Conservation (phyloP, 495 filamentous ascomycete species). For the Aspergillus nidulans region DNA sequence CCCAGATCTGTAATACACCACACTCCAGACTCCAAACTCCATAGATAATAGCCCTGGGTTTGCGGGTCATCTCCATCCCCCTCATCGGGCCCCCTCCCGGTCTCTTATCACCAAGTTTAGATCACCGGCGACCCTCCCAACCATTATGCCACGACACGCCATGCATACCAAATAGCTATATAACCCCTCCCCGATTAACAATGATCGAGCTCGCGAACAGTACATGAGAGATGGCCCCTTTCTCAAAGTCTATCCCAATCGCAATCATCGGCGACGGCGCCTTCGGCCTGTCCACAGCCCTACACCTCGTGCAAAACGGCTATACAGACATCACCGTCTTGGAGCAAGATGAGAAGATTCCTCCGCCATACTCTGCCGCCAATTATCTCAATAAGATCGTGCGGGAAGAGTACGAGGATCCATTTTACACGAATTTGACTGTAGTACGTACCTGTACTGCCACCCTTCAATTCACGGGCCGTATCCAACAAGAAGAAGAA, state of each 20-base stretch:
- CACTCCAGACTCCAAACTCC: not conserved
- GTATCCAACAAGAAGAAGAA: no score
- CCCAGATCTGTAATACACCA: not conserved
- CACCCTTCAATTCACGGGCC: constrained; percentile 5
- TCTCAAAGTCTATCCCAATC: constrained; percentile 20
- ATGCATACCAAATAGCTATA: not conserved
- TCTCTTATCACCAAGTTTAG: not conserved
- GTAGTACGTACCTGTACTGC: constrained; percentile 27
- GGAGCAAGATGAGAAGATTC: constrained; percentile 38
- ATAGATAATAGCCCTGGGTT: not conserved
- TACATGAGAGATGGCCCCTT: no score
- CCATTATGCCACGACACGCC: not conserved
- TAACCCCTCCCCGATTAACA: not conserved
- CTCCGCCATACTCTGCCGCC: constrained; percentile 40
- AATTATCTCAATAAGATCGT: constrained; percentile 55
- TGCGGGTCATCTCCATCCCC: not conserved
- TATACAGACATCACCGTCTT: constrained; percentile 43
- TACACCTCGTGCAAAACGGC: constrained; percentile 41
- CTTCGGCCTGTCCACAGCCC: constrained; percentile 48
- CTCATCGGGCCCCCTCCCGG: not conserved
- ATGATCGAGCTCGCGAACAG: no score
- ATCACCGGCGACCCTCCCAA: not conserved
- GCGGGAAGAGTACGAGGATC: constrained; percentile 52
- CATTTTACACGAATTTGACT: constrained; percentile 48
- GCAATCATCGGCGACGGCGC: constrained; percentile 44